Percentiles rank a stretch among this genome's conserved stretches.
Conservation (phyloP, 2,329 filamentous ascomycete genomes). For the Calonectria honghensis region DNA sequence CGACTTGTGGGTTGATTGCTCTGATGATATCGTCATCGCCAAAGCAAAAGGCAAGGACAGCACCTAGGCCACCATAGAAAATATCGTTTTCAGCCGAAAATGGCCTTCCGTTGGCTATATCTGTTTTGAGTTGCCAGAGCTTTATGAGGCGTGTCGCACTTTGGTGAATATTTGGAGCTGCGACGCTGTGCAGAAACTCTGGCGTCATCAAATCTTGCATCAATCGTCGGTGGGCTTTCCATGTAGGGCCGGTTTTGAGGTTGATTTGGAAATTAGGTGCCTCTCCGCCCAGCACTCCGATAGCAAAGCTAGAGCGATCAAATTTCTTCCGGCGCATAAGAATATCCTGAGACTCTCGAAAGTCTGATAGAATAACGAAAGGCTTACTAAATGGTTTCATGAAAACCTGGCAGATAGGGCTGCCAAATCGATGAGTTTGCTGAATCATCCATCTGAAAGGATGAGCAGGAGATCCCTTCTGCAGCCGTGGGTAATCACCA, state of each 20-base stretch:
- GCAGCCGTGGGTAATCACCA: background rate
- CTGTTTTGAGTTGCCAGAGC: background rate
- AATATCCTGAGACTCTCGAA: background rate
- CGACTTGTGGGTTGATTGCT: background rate
- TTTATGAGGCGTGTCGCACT: background rate
- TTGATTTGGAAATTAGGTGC: background rate
- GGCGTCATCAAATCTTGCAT: background rate
- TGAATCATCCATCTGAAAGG: background rate
- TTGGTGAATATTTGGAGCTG: background rate
- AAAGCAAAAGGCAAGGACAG: background rate
- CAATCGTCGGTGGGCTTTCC: constrained; percentile 1
- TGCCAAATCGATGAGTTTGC: background rate
- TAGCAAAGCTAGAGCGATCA: background rate
- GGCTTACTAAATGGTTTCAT: background rate
- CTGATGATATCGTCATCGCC: background rate
- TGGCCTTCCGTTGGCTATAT: background rate
- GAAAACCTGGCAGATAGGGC: background rate
- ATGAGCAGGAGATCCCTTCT: background rate
- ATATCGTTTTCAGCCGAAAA: background rate
- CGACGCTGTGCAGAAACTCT: background rate
- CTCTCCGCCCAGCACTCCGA: background rate
- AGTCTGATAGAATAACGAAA: background rate
- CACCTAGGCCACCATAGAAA: background rate
- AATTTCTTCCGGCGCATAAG: background rate
- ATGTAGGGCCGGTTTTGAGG: background rate